These are phyloP conservation scores for Starmerella davenportii DNA, from an alignment of 805 yeast genomes.

Conservation along the genomic window DNA sequence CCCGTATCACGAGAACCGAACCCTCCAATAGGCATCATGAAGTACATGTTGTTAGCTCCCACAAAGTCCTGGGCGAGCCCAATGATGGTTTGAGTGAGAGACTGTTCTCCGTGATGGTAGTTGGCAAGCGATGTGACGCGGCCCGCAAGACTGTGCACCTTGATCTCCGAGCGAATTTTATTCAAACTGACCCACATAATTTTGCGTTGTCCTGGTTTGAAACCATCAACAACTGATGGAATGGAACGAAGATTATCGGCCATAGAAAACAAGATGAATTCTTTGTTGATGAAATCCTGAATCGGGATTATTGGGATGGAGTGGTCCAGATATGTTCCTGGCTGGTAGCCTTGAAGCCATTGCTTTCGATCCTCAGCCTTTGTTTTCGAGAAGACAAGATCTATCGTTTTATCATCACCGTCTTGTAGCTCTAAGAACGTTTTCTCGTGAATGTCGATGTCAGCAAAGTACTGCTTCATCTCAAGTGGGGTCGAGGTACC, in stretches of 20 bases:
- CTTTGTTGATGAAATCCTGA: constrained; percentile 85
- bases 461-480: constrained; percentile 73
- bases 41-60: constrained; percentile 76
- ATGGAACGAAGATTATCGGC: constrained; percentile 93
- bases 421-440: constrained; percentile 65
- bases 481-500: constrained; percentile 82
- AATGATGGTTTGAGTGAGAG: constrained; percentile 75
- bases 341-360: constrained; percentile 79
- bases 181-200: constrained; percentile 77
- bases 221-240: constrained; percentile 85
- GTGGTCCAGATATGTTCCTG: constrained; percentile 85
- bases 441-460: constrained; percentile 71
- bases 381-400: constrained; percentile 83
- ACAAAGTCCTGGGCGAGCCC: constrained; percentile 90
- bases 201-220: constrained; percentile 94
- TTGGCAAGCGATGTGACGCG: constrained; percentile 76
- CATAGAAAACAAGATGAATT: constrained; percentile 82
- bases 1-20: constrained; percentile 94
- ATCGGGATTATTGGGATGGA: constrained; percentile 62
- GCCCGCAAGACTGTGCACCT: constrained; percentile 82
- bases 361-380: constrained; percentile 95
- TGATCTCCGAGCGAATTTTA: constrained; percentile 58
- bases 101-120: constrained; percentile 87
- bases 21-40: constrained; percentile 78
- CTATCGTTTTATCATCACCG: constrained; percentile 55